These are phyloP conservation scores for Suhomyces prunicola DNA, from an alignment of 805 yeast genomes.

Conservation along the genomic window DNA sequence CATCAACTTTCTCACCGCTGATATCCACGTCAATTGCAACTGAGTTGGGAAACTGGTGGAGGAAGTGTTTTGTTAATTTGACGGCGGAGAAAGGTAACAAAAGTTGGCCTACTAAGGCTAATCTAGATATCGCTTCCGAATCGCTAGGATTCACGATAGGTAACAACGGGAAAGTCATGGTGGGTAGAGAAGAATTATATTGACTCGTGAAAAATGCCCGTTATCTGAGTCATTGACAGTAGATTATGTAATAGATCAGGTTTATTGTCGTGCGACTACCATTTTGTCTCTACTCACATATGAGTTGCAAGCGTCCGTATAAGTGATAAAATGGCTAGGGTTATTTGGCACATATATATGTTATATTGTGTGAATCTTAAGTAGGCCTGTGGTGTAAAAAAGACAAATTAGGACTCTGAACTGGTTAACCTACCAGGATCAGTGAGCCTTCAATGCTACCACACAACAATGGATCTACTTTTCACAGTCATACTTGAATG, in stretches of 20 bases:
- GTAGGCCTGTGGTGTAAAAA: not conserved
- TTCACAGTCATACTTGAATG: not conserved
- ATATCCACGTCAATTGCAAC: constrained; percentile 33
- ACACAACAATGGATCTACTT: not conserved
- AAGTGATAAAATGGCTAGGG: not conserved
- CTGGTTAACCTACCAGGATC: not conserved
- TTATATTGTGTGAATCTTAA: not conserved
- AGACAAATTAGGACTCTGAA: too few relatives aligned
- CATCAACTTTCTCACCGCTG: constrained; percentile 21
- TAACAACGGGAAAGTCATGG: constrained; percentile 40
- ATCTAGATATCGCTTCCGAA: constrained; percentile 15
- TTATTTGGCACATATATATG: too few relatives aligned
- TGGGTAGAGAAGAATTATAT: not conserved
- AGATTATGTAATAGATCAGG: not conserved
- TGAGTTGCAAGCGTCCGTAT: not conserved
- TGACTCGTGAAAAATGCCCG: not conserved
- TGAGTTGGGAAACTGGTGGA: constrained; percentile 27
- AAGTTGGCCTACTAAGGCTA: constrained; percentile 34
- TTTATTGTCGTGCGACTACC: not conserved
- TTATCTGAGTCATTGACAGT: not conserved
- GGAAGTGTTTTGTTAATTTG: constrained; percentile 29
- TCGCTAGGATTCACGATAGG: constrained; percentile 25
- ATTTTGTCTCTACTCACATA: not conserved
- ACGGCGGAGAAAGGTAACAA: constrained; percentile 28
- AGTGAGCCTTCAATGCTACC: not conserved